These are phyloP conservation scores for Scenedesmus sp. DNA, from an alignment of 163 green algal species.

Conservation along the genomic window DNA sequence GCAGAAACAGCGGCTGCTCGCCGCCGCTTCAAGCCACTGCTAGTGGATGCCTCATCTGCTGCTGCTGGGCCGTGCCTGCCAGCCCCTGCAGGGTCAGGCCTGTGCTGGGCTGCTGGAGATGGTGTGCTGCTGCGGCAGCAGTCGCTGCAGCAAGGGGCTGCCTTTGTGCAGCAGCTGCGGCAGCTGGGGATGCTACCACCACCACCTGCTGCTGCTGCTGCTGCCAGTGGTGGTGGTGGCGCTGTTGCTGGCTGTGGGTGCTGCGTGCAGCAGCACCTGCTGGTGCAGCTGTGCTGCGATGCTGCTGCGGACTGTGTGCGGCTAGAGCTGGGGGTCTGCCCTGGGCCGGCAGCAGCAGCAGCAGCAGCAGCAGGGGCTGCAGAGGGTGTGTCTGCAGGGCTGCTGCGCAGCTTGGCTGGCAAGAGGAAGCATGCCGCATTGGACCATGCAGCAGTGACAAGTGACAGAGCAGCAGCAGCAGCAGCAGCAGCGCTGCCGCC, in stretches of 20 bases:
- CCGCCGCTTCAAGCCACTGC: neutral
- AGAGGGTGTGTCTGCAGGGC: neutral
- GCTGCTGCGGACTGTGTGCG: neutral
- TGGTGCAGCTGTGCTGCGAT: neutral
- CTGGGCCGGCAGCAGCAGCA: neutral
- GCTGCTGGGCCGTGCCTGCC: constrained; percentile 19
- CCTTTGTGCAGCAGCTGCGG: constrained; percentile 17
- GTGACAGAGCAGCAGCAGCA: neutral
- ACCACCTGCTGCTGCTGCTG: neutral
- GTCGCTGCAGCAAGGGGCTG: neutral
- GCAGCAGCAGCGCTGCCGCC: neutral
- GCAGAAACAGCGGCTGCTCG: constrained; percentile 12
- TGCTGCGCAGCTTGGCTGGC: neutral
- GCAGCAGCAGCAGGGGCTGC: neutral
- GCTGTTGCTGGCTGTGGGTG: neutral
- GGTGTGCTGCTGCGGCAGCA: neutral
- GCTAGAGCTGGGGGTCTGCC: neutral
- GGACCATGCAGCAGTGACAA: neutral
- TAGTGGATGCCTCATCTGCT: neutral
- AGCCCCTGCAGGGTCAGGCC: neutral
- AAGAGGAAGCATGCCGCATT: neutral
- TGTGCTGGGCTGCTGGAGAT: constrained; percentile 11
- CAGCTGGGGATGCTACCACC: neutral
- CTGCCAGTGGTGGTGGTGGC: neutral
- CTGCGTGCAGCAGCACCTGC: neutral